Percentiles rank a stretch among this genome's conserved stretches.
phyloP scores from a whole-genome alignment of 495 filamentous ascomycete species.

The Annulohypoxylon stygium region DNA sequence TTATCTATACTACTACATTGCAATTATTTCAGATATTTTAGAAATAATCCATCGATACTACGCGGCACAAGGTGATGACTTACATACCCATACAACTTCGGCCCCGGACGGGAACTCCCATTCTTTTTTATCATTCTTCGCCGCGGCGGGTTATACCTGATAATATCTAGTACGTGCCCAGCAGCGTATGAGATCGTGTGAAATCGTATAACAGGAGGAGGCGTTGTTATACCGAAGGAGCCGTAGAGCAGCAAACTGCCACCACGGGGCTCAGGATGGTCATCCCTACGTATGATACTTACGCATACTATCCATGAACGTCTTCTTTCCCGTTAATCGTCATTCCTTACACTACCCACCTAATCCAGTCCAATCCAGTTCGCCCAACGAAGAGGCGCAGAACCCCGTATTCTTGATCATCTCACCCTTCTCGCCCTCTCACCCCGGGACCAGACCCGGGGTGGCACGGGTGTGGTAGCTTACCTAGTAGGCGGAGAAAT shows the following conservation, averaged over 20 bases:
- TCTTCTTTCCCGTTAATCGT: not conserved
- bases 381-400: slow-evolving; percentile 35
- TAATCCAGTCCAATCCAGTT: slow-evolving; percentile 4
- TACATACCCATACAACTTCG: not conserved
- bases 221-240: slow-evolving; percentile 43
- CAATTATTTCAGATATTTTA: slow-evolving; percentile 6
- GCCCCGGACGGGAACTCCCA: slow-evolving; percentile 33
- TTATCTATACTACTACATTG: not conserved
- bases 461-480: slow-evolving; percentile 1
- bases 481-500: slow-evolving; percentile 4
- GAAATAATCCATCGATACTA: not conserved
- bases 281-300: not conserved
- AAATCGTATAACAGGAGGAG: slow-evolving; percentile 34
- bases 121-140: slow-evolving; percentile 5
- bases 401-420: slow-evolving; percentile 18
- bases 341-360: not conserved
- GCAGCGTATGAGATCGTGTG: too few relatives aligned
- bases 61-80: slow-evolving; percentile 18
- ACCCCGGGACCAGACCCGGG: slow-evolving; percentile 8
- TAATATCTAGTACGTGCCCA: not conserved
- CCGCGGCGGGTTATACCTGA: not conserved
- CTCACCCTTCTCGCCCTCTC: not conserved
- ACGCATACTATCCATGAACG: not conserved
- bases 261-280: slow-evolving; percentile 17
- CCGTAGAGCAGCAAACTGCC: slow-evolving; percentile 13